These are phyloP conservation scores for Penicillium malachiteum DNA, from an alignment of 495 filamentous ascomycete genomes.

Conservation along the genomic window DNA sequence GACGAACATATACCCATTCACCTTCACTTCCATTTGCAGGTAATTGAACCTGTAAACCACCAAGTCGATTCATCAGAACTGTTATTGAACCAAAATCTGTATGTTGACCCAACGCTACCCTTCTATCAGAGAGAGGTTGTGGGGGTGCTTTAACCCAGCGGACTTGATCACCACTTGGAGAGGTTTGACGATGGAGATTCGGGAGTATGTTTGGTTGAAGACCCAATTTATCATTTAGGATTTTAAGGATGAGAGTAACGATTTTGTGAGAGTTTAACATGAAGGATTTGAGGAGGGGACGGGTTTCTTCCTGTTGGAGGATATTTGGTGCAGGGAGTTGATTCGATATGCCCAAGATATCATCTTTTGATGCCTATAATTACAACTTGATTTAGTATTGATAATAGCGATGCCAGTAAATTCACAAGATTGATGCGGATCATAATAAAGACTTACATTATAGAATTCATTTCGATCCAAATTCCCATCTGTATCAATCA, in stretches of 20 bases:
- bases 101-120: constrained; percentile 48
- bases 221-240: constrained; percentile 50
- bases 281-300: constrained; percentile 44
- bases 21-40: constrained; percentile 26
- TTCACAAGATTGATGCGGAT: too few relatives aligned
- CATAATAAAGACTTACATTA: constrained; percentile 56
- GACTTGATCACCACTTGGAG: constrained; percentile 56
- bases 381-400: too few relatives aligned
- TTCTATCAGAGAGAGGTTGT: constrained; percentile 40
- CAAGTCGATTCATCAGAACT: constrained; percentile 60
- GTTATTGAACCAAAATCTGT: constrained; percentile 57
- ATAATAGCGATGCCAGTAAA: too few relatives aligned
- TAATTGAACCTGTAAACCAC: constrained; percentile 57
- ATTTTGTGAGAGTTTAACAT: constrained; percentile 49
- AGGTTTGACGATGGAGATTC: constrained; percentile 49
- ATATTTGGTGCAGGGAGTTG: constrained; percentile 47
- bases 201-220: constrained; percentile 49
- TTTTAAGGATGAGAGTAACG: constrained; percentile 45
- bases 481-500: constrained; percentile 54
- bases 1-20: constrained; percentile 60
- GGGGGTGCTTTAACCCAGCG: constrained; percentile 53
- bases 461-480: constrained; percentile 62
- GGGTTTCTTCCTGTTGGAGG: constrained; percentile 27
- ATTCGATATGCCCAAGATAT: constrained; percentile 46
- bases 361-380: constrained; percentile 52